Conservation (phyloP, 148 eudicot species). For the Arbutus unedo region DNA sequence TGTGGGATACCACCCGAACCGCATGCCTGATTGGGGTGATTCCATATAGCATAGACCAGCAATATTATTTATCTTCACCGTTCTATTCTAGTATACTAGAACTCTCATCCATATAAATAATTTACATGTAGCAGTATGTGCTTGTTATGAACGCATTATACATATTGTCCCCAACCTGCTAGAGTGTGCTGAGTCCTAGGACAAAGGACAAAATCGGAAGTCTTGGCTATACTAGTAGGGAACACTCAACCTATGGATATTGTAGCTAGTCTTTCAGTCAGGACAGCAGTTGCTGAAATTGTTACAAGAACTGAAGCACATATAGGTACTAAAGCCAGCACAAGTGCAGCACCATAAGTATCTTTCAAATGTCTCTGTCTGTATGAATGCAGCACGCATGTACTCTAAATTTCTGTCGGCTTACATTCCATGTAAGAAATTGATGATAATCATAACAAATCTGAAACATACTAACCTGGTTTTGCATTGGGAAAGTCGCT, state of each 20-base stretch:
- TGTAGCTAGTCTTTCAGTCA: not conserved
- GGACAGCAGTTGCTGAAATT: not conserved
- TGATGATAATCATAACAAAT: not conserved
- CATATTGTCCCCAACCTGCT: conserved; percentile 1
- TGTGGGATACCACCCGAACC: too few species aligned
- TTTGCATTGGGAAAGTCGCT: conserved; percentile 81
- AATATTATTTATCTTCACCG: not conserved
- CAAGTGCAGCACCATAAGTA: not conserved
- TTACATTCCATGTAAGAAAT: not conserved
- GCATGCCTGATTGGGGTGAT: too few species aligned
- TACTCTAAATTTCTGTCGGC: not conserved
- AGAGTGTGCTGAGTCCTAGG: not conserved
- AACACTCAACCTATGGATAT: not conserved
- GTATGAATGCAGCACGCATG: not conserved
- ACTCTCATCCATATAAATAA: not conserved
- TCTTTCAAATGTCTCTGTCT: not conserved
- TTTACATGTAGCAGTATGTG: not conserved
- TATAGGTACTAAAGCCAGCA: not conserved
- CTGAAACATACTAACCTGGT: conserved; percentile 49
- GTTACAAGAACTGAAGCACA: not conserved
- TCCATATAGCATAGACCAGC: not conserved
- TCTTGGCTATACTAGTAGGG: not conserved
- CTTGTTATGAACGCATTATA: not conserved
- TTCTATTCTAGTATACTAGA: not conserved
- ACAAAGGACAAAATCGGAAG: not conserved